Evolutionary conservation across 2,329 filamentous ascomycete genomes (phyloP), one percentile per base, ranked within the genome.

Genomic region (Cercospora beticola): DNA sequence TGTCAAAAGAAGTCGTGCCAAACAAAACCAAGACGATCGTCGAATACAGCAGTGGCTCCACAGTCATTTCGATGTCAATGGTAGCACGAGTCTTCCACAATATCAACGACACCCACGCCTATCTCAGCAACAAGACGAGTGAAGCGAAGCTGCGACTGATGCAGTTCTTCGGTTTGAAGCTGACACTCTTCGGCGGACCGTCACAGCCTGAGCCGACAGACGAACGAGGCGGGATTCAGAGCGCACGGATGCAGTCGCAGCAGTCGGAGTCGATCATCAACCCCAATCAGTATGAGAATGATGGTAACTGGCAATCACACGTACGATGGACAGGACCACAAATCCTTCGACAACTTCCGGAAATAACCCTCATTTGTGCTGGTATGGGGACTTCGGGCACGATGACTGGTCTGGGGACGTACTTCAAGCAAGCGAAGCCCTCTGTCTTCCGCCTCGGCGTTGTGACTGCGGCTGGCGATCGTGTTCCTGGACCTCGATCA

Each of bases 361-460:
- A 49, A 90, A 92, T 1, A 79, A 80, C 94, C 77, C 93, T 93
- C 5, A 97, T 97, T 76, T 90, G 97, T 1, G 90, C 92, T 0
- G 94, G 94, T 28, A 94, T 94, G 7, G 94, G 94, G 2, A 97
- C 94, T 0, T 94, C 94, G n/a, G 94, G 94, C 5, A 97, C 94
- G 3, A 89, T 98, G 33, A 90, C 92, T 5, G 94, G 94, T 10
- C 90, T 97, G 26, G 89, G 85, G 0, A 82, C 79, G 1, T 87
- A 82, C 73, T 85, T 87, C 75, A 85, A 82, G 65, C 75, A 73
- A 1, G 57, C 75, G 3, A 87, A 86, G 70, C 83, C 81, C 5
- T 78, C 82, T 0, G 72, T 75, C 2, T 26, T 71, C 26, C 60
- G 69, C 12, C 62, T 71, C 18, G 69, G 86, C 9, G 86, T 89